Base-by-base conservation (phyloP, 192 early-diverging fungal species). In the Kappamyces sp. region DNA sequence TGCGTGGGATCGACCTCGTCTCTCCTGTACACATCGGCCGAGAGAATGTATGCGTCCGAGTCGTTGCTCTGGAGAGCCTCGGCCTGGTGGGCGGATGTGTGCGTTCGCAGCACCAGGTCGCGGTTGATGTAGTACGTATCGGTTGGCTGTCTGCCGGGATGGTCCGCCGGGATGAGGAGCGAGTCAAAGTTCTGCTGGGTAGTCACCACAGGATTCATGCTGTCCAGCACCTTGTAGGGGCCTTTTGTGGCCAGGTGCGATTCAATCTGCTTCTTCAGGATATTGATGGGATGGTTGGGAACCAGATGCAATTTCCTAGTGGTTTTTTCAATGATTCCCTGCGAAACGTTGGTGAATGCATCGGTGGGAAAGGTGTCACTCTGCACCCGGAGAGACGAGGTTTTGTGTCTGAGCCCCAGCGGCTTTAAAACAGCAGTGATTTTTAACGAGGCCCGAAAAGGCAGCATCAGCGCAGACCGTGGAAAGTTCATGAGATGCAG, bases 1-100 rank as follows among this genome's bases (percentile, higher is more conserved):
- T 98, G 96, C 54, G 80, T 87, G 3, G 85, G 76, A 62, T 98
- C 93, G 59, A 98, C 93, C 64, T 98, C 96, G 63, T 98, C 96
- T 32, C 93, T 81, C 8, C 96, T 70, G 71, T 96, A 98, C 5
- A 96, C 93, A 72, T 98, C 96, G 3, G 91, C 96, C n/a, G 89
- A 89, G n/a, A 96, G 80, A 22, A 98, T 57, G 53, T 73, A 76
- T 0, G 62, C 72, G 3, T 59, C 47, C 4, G 68, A 54, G 45
- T 69, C 48, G 0, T 81, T 80, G 0, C 75, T 80, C 2, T 48
- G 54, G 42, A 98, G 62, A 22, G 87, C 80, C 66, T 94, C 76
- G 3, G 86, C 73, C 62, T 98, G 93, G 69, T 98, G 96, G 1
- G 96, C 96, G 1, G 91, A 94, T 2, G 92, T 92, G 60, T 98